A percentile compares a stretch with the other conserved stretches of the same genome.
Conservation (phyloP, 129 eudicot genomes). For the Escallonia herrerae region DNA sequence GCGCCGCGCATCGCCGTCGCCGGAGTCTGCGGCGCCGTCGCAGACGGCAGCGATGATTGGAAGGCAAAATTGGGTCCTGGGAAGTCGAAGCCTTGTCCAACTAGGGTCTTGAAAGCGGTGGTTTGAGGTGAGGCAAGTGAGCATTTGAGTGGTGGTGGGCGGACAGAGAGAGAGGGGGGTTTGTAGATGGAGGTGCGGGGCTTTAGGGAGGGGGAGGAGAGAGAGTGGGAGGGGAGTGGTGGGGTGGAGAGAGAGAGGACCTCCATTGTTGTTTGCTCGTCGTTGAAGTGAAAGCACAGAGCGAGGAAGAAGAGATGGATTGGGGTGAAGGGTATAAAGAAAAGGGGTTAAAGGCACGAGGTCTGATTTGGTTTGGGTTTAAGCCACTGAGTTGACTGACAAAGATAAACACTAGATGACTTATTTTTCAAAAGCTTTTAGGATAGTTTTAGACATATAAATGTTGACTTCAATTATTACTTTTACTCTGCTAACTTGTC, state of each 20-base stretch:
- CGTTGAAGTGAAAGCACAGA: too few species aligned
- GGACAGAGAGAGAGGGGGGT: slow-evolving; percentile 18
- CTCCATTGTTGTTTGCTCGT: slow-evolving; percentile 34
- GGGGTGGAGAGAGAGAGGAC: slow-evolving; percentile 44
- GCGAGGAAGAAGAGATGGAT: background rate
- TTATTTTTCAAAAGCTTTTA: too few species aligned
- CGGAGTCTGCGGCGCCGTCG: slow-evolving; percentile 55
- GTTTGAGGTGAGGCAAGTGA: slow-evolving; percentile 22
- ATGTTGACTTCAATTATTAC: too few species aligned
- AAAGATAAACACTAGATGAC: too few species aligned
- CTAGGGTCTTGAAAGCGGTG: slow-evolving; percentile 19
- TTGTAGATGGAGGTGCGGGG: slow-evolving; percentile 22
- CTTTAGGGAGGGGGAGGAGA: slow-evolving; percentile 10
- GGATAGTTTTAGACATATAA: too few species aligned
- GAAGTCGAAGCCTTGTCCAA: slow-evolving; percentile 1
- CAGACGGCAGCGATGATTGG: background rate
- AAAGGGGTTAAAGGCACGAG: too few species aligned
- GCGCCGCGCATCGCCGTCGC: slow-evolving; percentile 65
- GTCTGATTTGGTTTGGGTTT: too few species aligned
- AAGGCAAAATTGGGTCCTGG: slow-evolving; percentile 7
- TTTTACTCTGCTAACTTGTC: too few species aligned
- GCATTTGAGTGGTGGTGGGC: slow-evolving; percentile 22
- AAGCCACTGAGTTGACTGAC: too few species aligned
- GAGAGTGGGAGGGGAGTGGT: slow-evolving; percentile 19
- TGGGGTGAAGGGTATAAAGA: too few species aligned